Evolutionary conservation across 805 yeast genomes (phyloP).

Genomic region (Kodamaea kakaduensis): DNA sequence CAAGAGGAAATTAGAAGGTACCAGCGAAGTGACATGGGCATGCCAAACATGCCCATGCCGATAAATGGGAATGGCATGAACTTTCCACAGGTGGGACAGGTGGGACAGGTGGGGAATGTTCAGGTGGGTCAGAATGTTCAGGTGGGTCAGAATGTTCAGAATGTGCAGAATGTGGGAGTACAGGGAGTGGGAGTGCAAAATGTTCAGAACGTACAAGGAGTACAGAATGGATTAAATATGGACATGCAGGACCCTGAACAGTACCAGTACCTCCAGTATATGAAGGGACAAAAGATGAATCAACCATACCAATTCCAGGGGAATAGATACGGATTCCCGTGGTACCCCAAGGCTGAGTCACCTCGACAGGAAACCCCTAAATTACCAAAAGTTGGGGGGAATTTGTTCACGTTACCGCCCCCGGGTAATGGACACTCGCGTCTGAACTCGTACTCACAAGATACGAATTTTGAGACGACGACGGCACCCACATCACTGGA

Average conservation of each 20-base stretch:
- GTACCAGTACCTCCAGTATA: slow-evolving; percentile 22
- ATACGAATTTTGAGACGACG: slow-evolving; percentile 4
- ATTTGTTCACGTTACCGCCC: slow-evolving; percentile 32
- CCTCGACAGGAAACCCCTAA: slow-evolving; percentile 27
- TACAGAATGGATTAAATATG: no score
- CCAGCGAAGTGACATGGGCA: slow-evolving; percentile 19
- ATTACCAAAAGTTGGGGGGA: slow-evolving; percentile 27
- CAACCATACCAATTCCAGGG: slow-evolving; percentile 9
- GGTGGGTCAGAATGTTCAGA: no score
- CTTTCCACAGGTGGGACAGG: no score
- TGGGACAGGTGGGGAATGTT: no score
- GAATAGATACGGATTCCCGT: slow-evolving; percentile 17
- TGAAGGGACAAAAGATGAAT: slow-evolving; percentile 27
- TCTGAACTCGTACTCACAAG: slow-evolving; percentile 21
- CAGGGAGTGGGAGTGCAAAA: no score
- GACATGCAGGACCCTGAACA: not conserved
- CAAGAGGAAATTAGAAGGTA: slow-evolving; percentile 13
- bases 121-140: no score
- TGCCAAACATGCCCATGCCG: slow-evolving; percentile 23
- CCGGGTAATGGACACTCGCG: slow-evolving; percentile 29
- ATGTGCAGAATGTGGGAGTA: no score
- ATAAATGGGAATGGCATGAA: no score
- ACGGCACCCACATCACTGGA: slow-evolving; percentile 29
- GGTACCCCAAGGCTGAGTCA: slow-evolving; percentile 15
- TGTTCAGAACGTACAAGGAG: no score